phyloP scores from a whole-genome alignment of 2,329 filamentous ascomycete genomes.

The Talaromyces sp. region DNA sequence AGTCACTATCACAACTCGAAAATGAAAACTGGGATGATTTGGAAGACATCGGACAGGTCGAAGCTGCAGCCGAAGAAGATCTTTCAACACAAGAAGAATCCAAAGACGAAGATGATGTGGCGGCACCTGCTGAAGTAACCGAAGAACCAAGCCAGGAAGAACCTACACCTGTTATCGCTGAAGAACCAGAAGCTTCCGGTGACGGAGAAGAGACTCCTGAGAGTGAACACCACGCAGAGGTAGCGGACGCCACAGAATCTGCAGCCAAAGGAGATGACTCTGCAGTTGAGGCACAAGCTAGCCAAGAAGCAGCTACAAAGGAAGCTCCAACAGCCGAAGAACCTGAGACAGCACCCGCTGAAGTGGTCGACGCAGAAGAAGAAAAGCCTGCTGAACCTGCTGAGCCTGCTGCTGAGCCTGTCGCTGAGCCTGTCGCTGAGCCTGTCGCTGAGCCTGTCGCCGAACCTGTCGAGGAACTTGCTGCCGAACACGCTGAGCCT shows the following conservation, averaged over 20 bases:
- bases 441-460: slow-evolving; percentile 14
- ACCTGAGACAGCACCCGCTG: background rate
- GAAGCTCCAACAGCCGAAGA: background rate
- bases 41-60: slow-evolving; percentile 5
- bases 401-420: slow-evolving; percentile 14
- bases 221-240: slow-evolving; percentile 16
- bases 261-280: background rate
- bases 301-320: background rate
- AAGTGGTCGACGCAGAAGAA: slow-evolving; percentile 11
- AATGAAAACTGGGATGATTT: slow-evolving; percentile 8
- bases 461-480: slow-evolving; percentile 14
- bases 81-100: slow-evolving; percentile 4
- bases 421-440: slow-evolving; percentile 11
- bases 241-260: slow-evolving; percentile 2
- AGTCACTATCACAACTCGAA: slow-evolving; percentile 1
- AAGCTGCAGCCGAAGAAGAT: slow-evolving; percentile 1
- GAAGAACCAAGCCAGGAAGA: slow-evolving; percentile 12
- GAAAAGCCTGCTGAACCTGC: slow-evolving; percentile 13
- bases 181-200: background rate
- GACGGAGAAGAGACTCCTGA: slow-evolving; percentile 9
- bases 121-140: slow-evolving; percentile 6
- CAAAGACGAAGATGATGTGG: background rate
- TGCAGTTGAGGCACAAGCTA: background rate
- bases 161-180: background rate
- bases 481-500: slow-evolving; percentile 9